Evolutionary conservation across 2,329 filamentous ascomycete genomes (phyloP).

Genomic region (Emergomyces orientalis): DNA sequence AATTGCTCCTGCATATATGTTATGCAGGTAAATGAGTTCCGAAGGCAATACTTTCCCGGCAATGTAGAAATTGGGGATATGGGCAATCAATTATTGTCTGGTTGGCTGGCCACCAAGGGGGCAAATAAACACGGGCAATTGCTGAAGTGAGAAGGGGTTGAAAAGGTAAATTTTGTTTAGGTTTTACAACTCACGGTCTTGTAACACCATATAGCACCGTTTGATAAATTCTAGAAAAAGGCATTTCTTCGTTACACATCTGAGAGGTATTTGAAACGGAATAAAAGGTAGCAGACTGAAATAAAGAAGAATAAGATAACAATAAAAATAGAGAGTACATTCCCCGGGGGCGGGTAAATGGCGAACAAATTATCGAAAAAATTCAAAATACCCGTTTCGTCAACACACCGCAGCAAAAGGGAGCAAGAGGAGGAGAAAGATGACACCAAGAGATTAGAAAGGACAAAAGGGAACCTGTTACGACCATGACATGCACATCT

Average conservation of each 20-base stretch:
- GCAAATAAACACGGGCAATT: background rate
- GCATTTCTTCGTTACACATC: background rate
- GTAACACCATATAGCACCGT: background rate
- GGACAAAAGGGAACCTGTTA: background rate
- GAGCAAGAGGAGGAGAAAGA: background rate
- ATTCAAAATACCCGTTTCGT: background rate
- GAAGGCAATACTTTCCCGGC: background rate
- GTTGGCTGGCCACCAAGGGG: background rate
- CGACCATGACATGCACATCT: background rate
- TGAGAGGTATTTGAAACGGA: background rate
- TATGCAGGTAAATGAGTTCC: background rate
- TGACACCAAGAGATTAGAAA: background rate
- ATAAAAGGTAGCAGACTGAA: background rate
- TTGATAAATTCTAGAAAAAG: constrained; percentile 1
- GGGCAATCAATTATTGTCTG: background rate
- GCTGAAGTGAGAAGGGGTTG: background rate
- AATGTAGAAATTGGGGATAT: background rate
- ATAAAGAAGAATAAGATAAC: background rate
- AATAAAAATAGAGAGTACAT: background rate
- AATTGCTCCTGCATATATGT: background rate
- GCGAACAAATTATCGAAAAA: background rate
- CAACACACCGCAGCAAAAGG: background rate
- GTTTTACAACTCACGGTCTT: background rate
- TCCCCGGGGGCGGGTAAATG: background rate
- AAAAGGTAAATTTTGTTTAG: background rate